phyloP scores from a whole-genome alignment of 331 rosid species.

The Malus hybrid region DNA sequence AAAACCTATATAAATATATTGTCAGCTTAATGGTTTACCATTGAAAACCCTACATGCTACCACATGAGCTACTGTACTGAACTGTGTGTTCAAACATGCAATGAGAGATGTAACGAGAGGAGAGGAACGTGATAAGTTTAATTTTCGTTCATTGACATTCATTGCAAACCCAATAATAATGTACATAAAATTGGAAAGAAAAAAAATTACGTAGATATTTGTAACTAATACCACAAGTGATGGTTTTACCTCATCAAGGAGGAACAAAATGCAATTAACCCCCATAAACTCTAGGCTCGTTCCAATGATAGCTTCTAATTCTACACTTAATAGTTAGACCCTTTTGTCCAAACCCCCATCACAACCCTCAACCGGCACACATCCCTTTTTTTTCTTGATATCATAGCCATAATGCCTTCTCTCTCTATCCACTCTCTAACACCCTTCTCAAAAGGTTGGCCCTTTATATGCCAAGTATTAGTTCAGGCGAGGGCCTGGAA shows the following conservation, averaged over 20 bases:
- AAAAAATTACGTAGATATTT: background rate
- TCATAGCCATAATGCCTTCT: background rate
- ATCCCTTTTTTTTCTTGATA: background rate
- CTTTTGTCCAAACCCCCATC: background rate
- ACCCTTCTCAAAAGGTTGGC: background rate
- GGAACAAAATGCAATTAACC: background rate
- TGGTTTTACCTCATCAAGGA: background rate
- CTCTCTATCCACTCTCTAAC: background rate
- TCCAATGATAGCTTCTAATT: background rate
- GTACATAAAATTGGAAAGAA: background rate
- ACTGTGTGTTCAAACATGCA: too few species aligned
- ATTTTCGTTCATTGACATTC: background rate
- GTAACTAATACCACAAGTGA: background rate
- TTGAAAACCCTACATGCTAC: background rate
- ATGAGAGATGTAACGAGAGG: background rate
- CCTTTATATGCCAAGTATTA: background rate
- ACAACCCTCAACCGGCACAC: background rate
- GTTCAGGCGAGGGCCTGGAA: background rate
- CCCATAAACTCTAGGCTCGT: background rate
- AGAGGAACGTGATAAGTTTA: background rate
- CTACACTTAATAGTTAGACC: background rate
- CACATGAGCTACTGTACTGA: background rate
- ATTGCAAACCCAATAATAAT: background rate
- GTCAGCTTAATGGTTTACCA: constrained; percentile 10
- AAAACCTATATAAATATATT: constrained; percentile 47